These are phyloP conservation scores for Thermothelomyces thermophilus DNA, from an alignment of 2,329 filamentous ascomycete species.

Conservation along the genomic window DNA sequence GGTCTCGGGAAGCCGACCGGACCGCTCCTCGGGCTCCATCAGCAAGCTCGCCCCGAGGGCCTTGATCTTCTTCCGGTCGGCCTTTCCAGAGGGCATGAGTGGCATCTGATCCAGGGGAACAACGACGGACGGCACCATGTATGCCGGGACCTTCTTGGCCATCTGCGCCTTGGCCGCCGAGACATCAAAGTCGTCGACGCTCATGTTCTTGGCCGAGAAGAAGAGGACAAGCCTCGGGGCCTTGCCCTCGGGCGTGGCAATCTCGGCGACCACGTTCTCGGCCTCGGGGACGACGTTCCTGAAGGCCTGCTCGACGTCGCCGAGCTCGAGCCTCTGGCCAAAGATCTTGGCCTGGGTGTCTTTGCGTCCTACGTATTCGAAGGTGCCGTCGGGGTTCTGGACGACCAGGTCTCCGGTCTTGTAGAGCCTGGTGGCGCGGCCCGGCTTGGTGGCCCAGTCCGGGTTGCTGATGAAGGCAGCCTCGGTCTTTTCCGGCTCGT, in stretches of 20 bases:
- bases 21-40: constrained; percentile 30
- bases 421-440: constrained; percentile 37
- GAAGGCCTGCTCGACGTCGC: constrained; percentile 18
- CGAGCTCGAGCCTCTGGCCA: constrained; percentile 44
- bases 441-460: constrained; percentile 29
- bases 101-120: constrained; percentile 42
- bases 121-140: constrained; percentile 45
- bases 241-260: neutral
- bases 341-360: constrained; percentile 48
- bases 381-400: constrained; percentile 30
- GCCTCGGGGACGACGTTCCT: neutral
- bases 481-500: constrained; percentile 19
- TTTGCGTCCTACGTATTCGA: constrained; percentile 31
- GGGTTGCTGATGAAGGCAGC: constrained; percentile 16
- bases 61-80: constrained; percentile 42
- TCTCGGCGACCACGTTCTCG: constrained; percentile 9
- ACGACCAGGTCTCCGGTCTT: constrained; percentile 37
- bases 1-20: constrained; percentile 18
- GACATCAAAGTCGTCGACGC: constrained; percentile 23
- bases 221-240: constrained; percentile 1
- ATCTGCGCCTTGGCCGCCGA: constrained; percentile 28
- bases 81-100: constrained; percentile 43
- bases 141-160: constrained; percentile 26
- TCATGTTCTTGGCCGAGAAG: neutral
- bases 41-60: constrained; percentile 38